Evolutionary conservation across 805 yeast genomes (phyloP), one percentile per base, ranked within the genome.

Genomic region (Ogataea nitratoaversa): DNA sequence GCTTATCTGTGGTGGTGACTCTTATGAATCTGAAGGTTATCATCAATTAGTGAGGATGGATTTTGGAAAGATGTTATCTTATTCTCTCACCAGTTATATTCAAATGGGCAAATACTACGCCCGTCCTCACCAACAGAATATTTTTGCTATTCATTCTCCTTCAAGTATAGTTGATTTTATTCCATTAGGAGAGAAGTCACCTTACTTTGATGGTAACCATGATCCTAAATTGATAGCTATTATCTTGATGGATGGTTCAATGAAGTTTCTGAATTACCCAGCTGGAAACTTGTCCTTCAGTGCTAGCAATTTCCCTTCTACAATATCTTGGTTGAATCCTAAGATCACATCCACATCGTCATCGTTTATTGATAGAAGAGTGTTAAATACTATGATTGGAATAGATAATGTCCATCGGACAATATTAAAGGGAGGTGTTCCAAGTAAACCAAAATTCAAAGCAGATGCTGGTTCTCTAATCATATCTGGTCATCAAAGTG

Each of bases 401-500:
- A 79, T 83, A 5, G 79, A 80, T 5, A 68, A 80, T 30, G 74
- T 73, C 32, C 78, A 81, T 41, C 68, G 65, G 8, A 63, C 75
- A 8, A 61, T 88, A 5, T 66, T 90, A 27, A 72, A 70, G 40
- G 99, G 99, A 36, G 99, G 99, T 5, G 75, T 80, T 2, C 84
- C 95, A 0, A 71, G 71, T 0, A 65, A 71, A 24, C 70, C 73
- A 18, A 67, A 66, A 23, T 60, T 71, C 30, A 71, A 79, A 36
- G 65, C 72, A 2, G 79, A 74, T 27, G 61, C 67, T 18, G 70
- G 84, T 30, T 76, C 82, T 3, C 76, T 75, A 11, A 66, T 90
- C 31, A 79, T 88, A 1, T 81, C 95, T 0, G 98, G 97, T 0
- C 96, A 93, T 56, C 76, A 80, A 27, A 83, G 83, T 57, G 98